Conservation (phyloP, 805 yeast species). For the Saccharomycopsis fodiens region DNA sequence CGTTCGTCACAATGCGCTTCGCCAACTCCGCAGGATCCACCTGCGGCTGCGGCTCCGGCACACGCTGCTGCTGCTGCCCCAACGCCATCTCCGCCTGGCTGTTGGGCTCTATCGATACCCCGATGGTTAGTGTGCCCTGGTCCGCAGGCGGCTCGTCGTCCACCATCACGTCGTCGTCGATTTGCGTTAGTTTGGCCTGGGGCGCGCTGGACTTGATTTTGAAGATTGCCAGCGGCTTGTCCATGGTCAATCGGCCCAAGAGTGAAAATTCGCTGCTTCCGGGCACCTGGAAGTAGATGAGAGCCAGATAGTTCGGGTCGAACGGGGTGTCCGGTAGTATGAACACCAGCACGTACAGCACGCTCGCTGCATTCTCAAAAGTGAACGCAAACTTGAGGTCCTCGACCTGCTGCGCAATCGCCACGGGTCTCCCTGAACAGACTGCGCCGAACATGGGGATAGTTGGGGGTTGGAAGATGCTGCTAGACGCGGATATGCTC, state of each 20-base stretch:
- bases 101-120: constrained; percentile 85
- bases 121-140: constrained; percentile 39
- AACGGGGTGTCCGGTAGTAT: constrained; percentile 72
- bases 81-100: constrained; percentile 55
- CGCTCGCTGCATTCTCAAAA: constrained; percentile 53
- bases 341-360: constrained; percentile 78
- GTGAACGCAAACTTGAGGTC: constrained; percentile 56
- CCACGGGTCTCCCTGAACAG: constrained; percentile 64
- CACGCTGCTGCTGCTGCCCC: constrained; percentile 19
- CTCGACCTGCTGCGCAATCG: constrained; percentile 58
- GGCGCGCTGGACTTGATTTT: constrained; percentile 47
- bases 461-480: not conserved
- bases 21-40: constrained; percentile 41
- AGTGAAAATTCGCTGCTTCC: constrained; percentile 48
- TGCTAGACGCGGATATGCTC: not conserved
- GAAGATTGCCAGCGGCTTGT: constrained; percentile 88
- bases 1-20: constrained; percentile 82
- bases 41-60: not conserved
- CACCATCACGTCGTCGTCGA: constrained; percentile 39
- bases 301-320: constrained; percentile 69
- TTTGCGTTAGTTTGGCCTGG: constrained; percentile 24
- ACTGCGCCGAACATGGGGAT: constrained; percentile 64
- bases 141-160: constrained; percentile 20
- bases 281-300: constrained; percentile 83
- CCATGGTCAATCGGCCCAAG: constrained; percentile 52